phyloP scores from a whole-genome alignment of 805 yeast species.

The Ogataea trehalophila region DNA sequence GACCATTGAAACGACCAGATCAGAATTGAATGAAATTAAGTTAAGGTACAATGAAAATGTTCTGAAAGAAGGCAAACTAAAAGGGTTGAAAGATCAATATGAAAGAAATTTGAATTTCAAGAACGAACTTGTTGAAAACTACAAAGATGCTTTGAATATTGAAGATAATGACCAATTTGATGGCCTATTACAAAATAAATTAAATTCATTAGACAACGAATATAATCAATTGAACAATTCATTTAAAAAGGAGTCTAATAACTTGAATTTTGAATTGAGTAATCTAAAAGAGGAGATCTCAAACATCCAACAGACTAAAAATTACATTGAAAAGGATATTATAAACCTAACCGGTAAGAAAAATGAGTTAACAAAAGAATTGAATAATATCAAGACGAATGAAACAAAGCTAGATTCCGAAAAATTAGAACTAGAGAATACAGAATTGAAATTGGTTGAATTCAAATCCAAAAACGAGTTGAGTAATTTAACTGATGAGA shows the following conservation, averaged over 20 bases:
- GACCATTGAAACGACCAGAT: conserved; percentile 14
- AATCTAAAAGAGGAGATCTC: conserved; percentile 30
- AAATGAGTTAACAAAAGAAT: conserved; percentile 31
- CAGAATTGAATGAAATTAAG: conserved; percentile 22
- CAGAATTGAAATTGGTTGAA: conserved; percentile 31
- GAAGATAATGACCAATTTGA: conserved; percentile 9
- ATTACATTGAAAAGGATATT: conserved; percentile 40
- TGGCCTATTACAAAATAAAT: conserved; percentile 2
- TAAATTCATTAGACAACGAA: conserved; percentile 1
- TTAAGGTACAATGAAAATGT: conserved; percentile 33
- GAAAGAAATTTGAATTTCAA: conserved; percentile 14
- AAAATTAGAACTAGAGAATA: conserved; percentile 35
- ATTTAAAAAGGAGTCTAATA: conserved; percentile 10
- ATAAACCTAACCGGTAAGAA: conserved; percentile 32
- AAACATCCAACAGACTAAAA: conserved; percentile 39
- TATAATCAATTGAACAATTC: conserved; percentile 1
- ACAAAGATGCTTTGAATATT: conserved; percentile 3
- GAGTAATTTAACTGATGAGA: conserved; percentile 28
- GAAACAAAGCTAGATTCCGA: conserved; percentile 46
- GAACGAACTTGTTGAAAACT: conserved; percentile 8
- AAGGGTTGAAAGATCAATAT: conserved; percentile 28
- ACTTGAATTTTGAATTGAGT: conserved; percentile 12
- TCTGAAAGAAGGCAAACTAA: conserved; percentile 51
- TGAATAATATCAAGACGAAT: conserved; percentile 35
- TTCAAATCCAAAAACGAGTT: conserved; percentile 28